These are phyloP conservation scores for Naganishia liquefaciens DNA, from an alignment of 1,284 basidiomycete species.

Conservation along the genomic window DNA sequence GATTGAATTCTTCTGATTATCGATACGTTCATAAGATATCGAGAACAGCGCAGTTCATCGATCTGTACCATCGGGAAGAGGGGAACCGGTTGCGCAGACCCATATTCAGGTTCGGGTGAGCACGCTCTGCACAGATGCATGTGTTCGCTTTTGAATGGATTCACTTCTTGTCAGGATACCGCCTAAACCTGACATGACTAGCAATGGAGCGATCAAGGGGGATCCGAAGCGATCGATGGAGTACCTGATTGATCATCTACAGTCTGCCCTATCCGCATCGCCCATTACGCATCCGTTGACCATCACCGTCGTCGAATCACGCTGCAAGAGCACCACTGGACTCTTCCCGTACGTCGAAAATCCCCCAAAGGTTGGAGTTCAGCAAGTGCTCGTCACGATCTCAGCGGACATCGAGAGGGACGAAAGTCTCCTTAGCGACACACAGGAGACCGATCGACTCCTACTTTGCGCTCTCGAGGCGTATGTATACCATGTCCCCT, in stretches of 20 bases:
- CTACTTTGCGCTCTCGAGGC: conserved; percentile 81
- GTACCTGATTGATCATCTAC: conserved; percentile 66
- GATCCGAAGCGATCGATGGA: conserved; percentile 28
- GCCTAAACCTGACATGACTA: no score
- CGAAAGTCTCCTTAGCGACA: background rate
- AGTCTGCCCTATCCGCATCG: conserved; percentile 59
- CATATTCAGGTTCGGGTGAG: no score
- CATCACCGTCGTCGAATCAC: conserved; percentile 70
- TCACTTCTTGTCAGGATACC: no score
- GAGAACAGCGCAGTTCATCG: no score
- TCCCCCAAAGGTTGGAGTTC: conserved; percentile 56
- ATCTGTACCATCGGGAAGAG: no score
- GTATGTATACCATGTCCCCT: conserved; percentile 65
- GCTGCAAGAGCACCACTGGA: conserved; percentile 59
- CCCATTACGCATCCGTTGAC: conserved; percentile 63
- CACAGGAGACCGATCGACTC: conserved; percentile 55
- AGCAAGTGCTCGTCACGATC: conserved; percentile 66
- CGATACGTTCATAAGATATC: no score
- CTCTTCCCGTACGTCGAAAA: conserved; percentile 71
- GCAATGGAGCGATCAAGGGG: no score
- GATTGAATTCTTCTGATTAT: no score
- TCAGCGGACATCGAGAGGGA: conserved; percentile 59
- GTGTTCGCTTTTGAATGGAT: no score
- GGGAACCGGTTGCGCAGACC: no score
- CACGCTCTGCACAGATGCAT: no score